Evolutionary conservation across 176 grass and related monocot genomes (phyloP).

Genomic region (Rhipidocladum racemiflorum): DNA sequence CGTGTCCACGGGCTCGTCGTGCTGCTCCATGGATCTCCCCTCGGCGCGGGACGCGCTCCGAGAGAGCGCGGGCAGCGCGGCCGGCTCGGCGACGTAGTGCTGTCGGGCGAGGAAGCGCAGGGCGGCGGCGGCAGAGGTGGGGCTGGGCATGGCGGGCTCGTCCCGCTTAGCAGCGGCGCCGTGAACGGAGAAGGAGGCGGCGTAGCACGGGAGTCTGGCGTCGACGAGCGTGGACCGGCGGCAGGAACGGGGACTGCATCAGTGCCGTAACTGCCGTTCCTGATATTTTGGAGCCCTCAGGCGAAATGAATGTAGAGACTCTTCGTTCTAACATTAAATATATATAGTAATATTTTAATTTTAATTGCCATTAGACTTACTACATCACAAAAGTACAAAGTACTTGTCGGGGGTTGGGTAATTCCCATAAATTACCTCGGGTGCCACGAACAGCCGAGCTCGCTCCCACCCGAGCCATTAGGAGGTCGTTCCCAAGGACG

Average conservation of each 20-base stretch:
- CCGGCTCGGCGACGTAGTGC: constrained; percentile 41
- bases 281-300: no score
- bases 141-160: constrained; percentile 4
- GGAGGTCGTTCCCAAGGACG: no score
- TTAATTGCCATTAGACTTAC: no score
- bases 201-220: constrained; percentile 61
- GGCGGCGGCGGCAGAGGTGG: neutral
- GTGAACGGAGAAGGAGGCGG: constrained; percentile 45
- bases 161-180: constrained; percentile 20
- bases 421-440: no score
- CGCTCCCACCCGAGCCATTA: no score
- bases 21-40: constrained; percentile 34
- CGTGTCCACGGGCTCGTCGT: constrained; percentile 4
- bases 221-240: constrained; percentile 59
- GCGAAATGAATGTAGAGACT: no score
- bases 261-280: no score
- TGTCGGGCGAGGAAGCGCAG: constrained; percentile 45
- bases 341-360: no score
- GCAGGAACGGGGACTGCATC: constrained; percentile 47
- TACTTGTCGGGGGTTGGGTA: no score
- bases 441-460: no score
- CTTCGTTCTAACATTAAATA: no score
- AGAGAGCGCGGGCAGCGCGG: constrained; percentile 13
- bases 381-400: no score
- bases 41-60: constrained; percentile 64